Conservation (phyloP, 257 asterid species). For the Catharanthus roseus region DNA sequence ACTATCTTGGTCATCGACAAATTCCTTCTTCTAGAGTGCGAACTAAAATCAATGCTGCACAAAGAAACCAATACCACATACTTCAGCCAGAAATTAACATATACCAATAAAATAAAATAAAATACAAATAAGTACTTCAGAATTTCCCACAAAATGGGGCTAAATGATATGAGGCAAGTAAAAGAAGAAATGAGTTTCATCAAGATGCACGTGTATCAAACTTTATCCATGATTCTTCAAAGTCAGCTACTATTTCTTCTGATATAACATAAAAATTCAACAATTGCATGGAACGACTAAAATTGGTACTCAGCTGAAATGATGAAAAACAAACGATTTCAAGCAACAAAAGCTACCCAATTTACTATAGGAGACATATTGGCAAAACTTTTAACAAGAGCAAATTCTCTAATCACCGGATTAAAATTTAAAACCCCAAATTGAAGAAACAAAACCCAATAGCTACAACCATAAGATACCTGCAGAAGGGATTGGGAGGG, state of each 20-base stretch:
- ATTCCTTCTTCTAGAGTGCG: slow-evolving; percentile 35
- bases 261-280: neutral
- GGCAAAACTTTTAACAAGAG: neutral
- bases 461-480: neutral
- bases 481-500: slow-evolving; percentile 19
- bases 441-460: neutral
- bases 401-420: neutral
- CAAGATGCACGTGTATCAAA: neutral
- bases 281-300: neutral
- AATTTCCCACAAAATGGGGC: neutral
- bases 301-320: neutral
- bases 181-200: too few relatives aligned
- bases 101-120: neutral
- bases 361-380: neutral
- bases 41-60: slow-evolving; percentile 44
- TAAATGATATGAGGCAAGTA: too few relatives aligned
- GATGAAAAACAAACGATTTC: neutral
- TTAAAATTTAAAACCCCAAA: too few relatives aligned
- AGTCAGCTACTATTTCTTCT: neutral
- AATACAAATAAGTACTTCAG: neutral
- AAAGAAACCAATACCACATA: slow-evolving; percentile 1
- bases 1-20: slow-evolving; percentile 27
- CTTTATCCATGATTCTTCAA: neutral
- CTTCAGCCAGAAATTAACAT: neutral
- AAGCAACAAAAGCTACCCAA: neutral